Percentiles rank a stretch among this genome's conserved stretches.
These are phyloP conservation scores for Xylaria sp. DNA, from an alignment of 2,329 filamentous ascomycete genomes.

Conservation along the genomic window DNA sequence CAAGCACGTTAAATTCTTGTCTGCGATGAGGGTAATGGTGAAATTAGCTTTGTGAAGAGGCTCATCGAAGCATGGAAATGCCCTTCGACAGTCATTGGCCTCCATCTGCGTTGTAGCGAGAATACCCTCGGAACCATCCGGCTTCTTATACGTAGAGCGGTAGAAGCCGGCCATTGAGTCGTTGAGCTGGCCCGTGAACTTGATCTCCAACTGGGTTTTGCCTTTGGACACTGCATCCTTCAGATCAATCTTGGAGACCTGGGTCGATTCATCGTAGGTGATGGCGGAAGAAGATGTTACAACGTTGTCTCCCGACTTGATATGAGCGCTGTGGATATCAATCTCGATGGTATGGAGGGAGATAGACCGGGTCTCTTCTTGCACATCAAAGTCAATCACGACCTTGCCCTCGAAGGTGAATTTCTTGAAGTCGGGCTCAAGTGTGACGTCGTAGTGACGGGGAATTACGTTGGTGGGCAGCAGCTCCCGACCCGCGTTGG, in stretches of 20 bases:
- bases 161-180: slow-evolving; percentile 99
- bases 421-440: slow-evolving; percentile 88
- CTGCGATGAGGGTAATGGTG: slow-evolving; percentile 87
- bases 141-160: slow-evolving; percentile 87
- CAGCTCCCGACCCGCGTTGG: slow-evolving; percentile 70
- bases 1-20: slow-evolving; percentile 87
- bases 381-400: slow-evolving; percentile 83
- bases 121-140: slow-evolving; percentile 78
- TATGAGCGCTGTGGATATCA: slow-evolving; percentile 75
- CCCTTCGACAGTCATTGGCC: slow-evolving; percentile 87
- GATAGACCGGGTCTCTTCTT: slow-evolving; percentile 82
- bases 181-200: slow-evolving; percentile 79
- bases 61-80: slow-evolving; percentile 97
- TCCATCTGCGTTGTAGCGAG: slow-evolving; percentile 96
- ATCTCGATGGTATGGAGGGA: slow-evolving; percentile 88
- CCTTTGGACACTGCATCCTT: slow-evolving; percentile 73
- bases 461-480: slow-evolving; percentile 91
- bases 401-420: slow-evolving; percentile 88
- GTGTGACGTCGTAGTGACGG: slow-evolving; percentile 86
- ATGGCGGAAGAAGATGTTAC: slow-evolving; percentile 68
- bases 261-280: slow-evolving; percentile 76
- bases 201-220: slow-evolving; percentile 78
- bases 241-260: slow-evolving; percentile 83
- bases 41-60: slow-evolving; percentile 92
- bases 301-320: slow-evolving; percentile 64